A percentile compares a stretch with the other conserved stretches of the same genome.
phyloP scores from a whole-genome alignment of 495 filamentous ascomycete genomes.

The Cryomyces minteri region DNA sequence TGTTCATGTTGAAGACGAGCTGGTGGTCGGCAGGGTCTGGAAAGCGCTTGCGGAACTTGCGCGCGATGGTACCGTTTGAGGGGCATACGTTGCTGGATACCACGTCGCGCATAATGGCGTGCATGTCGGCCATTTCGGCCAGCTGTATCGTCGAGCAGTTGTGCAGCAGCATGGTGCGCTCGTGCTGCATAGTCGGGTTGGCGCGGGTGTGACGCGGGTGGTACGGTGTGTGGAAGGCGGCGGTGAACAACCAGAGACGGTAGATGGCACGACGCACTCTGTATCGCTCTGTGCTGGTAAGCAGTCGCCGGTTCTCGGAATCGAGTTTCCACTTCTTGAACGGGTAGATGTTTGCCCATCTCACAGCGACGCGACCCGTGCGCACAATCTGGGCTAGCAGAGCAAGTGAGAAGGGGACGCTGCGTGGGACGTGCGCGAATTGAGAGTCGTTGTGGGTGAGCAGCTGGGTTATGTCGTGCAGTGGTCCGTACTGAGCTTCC shows the following conservation, averaged over 20 bases:
- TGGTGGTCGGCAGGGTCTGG: conserved; percentile 27
- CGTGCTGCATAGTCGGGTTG: conserved; percentile 22
- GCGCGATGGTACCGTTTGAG: conserved; percentile 38
- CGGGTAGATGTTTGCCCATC: conserved; percentile 52
- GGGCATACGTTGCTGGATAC: conserved; percentile 38
- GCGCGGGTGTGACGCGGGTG: conserved; percentile 30
- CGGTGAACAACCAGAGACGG: conserved; percentile 45
- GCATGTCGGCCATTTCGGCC: conserved; percentile 36
- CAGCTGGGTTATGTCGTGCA: conserved; percentile 39
- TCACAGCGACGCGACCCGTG: conserved; percentile 37
- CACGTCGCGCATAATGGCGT: conserved; percentile 28
- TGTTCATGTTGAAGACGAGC: conserved; percentile 27
- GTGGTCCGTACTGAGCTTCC: conserved; percentile 40
- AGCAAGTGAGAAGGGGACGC: conserved; percentile 30
- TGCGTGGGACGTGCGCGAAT: conserved; percentile 30
- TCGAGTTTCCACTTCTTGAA: conserved; percentile 44
- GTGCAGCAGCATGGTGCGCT: conserved; percentile 35
- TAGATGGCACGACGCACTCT: conserved; percentile 50
- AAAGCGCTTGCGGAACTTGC: conserved; percentile 35
- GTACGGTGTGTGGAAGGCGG: conserved; percentile 33
- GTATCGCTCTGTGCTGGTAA: conserved; percentile 34
- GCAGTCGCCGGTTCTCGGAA: conserved; percentile 41
- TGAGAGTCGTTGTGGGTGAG: conserved; percentile 39
- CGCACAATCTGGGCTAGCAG: conserved; percentile 37
- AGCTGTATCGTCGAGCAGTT: conserved; percentile 35